Percentiles rank a stretch among this genome's conserved stretches.
Evolutionary conservation across 352 stramenopile species (phyloP).

Genomic region (Globisporangium spiculum): DNA sequence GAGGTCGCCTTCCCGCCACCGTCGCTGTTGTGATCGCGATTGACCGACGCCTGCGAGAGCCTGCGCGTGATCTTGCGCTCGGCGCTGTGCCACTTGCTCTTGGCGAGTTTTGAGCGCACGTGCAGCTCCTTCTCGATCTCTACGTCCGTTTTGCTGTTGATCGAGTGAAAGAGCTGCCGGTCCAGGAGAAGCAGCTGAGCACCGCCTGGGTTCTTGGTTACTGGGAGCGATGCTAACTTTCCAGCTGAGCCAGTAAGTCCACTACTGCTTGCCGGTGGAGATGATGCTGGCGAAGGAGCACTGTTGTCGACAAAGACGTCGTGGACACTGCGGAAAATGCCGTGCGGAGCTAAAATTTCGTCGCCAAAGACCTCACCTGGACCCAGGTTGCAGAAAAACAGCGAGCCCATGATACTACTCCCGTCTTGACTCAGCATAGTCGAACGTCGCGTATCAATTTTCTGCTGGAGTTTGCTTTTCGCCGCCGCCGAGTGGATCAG

Average conservation of each 20-base stretch:
- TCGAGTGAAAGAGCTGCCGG: constrained; percentile 26
- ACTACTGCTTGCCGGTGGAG: background rate
- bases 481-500: constrained; percentile 12
- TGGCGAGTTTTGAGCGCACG: constrained; percentile 29
- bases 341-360: constrained; percentile 34
- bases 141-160: constrained; percentile 47
- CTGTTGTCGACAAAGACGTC: constrained; percentile 34
- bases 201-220: background rate
- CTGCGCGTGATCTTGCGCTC: constrained; percentile 30
- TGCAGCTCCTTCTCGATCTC: constrained; percentile 44
- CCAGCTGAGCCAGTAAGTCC: background rate
- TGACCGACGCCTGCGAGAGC: constrained; percentile 6
- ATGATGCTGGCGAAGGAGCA: background rate
- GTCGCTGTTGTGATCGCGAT: background rate
- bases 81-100: constrained; percentile 48
- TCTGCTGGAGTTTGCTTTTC: constrained; percentile 18
- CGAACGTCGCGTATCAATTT: constrained; percentile 12
- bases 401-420: background rate
- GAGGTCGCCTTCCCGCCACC: constrained; percentile 24
- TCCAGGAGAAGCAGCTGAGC: constrained; percentile 43
- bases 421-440: background rate
- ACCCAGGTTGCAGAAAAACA: constrained; percentile 40
- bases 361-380: constrained; percentile 54
- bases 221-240: too few relatives aligned
- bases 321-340: constrained; percentile 33